Evolutionary conservation across 2,329 filamentous ascomycete species (phyloP), one percentile per base, ranked within the genome.

Genomic region (Ophiostoma sp.): DNA sequence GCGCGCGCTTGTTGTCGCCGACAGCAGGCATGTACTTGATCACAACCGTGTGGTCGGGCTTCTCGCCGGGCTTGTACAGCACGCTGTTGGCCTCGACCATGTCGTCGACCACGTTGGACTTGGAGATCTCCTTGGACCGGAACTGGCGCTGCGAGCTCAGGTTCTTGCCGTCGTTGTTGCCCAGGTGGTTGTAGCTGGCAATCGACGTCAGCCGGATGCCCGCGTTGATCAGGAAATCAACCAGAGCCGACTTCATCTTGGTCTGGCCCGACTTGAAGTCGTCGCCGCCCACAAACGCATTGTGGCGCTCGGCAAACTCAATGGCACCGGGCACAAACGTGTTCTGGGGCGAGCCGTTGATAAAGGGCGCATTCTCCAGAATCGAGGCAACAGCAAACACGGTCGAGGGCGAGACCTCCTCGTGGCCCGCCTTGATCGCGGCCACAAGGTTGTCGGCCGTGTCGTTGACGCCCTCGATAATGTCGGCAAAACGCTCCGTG

Each of bases 21-120:
- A 99, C 95, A 73, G 94, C 93, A 48, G 95, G 95, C 94, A 99
- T 97, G 85, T 99, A 99, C 88, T 99, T 99, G 89, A 99, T 99
- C 76, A 99, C 95, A 72, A 99, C 95, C 72, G 92, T 96, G 84
- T 99, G 95, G 79, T 99, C 94, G 1, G 95, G 95, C 81, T 98
- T 94, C 83, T 99, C 95, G 76, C 90, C 93, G 77, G 92, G 84
- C 81, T 90, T 88, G 85, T 99, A 99, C 70, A 99, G 86, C 67
- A 98, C 89, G 68, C 82, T 84, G 84, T 99, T 99, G 77, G 95
- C 94, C 77, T 93, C 94, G 72, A 99, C 95, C 95, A 99, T 99
- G 84, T 99, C 95, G 79, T 99, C 95, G 70, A 99, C 95, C 15
- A 99, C 95, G 79, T 97, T 99, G 77, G 93, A 96, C 86, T 99